Evolutionary conservation across 805 yeast genomes (phyloP).

Genomic region (Priceomyces medius): DNA sequence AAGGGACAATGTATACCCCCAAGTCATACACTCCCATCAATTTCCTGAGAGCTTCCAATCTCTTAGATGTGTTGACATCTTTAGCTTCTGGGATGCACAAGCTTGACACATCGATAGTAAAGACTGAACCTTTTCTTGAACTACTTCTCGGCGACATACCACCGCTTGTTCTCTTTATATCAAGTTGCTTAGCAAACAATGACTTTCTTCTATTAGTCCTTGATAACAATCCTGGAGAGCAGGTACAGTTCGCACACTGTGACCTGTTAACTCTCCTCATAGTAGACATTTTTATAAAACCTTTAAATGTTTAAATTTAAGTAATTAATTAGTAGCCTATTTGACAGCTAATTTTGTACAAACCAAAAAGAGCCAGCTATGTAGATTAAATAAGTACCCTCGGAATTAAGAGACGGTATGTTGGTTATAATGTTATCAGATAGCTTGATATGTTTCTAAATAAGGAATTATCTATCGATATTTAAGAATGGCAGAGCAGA

Average conservation of each 20-base stretch:
- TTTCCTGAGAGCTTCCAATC: constrained; percentile 61
- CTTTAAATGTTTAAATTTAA: not conserved
- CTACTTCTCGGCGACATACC: constrained; percentile 24
- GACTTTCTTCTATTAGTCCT: constrained; percentile 64
- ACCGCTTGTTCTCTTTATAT: constrained; percentile 26
- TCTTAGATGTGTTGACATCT: constrained; percentile 60
- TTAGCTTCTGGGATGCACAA: constrained; percentile 43
- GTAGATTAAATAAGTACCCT: not conserved
- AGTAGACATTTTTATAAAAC: constrained; percentile 4
- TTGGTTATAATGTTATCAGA: too few species aligned
- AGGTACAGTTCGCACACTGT: constrained; percentile 72
- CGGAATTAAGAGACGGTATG: too few species aligned
- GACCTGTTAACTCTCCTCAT: constrained; percentile 37
- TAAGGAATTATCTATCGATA: too few species aligned
- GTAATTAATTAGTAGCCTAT: not conserved
- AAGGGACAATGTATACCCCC: constrained; percentile 58
- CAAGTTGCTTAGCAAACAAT: constrained; percentile 44
- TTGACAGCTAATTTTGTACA: not conserved
- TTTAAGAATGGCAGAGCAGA: too few species aligned
- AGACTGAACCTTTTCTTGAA: constrained; percentile 41
- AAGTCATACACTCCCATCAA: constrained; percentile 48
- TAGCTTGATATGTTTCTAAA: too few species aligned
- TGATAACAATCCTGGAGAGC: constrained; percentile 78
- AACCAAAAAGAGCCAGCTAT: not conserved
- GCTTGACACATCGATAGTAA: constrained; percentile 41